Base-by-base conservation (phyloP, 176 grass and related monocot species). In the Aegilops bicornis region DNA sequence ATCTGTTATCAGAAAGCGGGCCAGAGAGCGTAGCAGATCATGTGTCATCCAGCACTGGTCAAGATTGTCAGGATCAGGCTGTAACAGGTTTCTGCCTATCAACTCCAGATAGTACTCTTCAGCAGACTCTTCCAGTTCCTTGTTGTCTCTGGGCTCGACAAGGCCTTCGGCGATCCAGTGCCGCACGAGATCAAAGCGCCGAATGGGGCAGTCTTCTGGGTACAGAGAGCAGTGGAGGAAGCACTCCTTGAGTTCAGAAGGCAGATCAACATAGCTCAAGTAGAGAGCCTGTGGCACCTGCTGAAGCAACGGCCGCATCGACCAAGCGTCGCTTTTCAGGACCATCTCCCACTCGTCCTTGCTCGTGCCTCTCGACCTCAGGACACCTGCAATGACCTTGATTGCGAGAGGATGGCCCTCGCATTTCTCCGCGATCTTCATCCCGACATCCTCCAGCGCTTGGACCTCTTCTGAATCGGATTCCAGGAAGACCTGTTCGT, bases 81-180 rank as follows among this genome's bases (percentile, higher is more conserved):
- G 88, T 68, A 94, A 81, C 82, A 97, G 37, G 81, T 97, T 94
- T 89, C 92, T 97, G 33, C 78, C 48, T 58, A 94, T 84, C 47
- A 97, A 25, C 42, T 97, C 95, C 76, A 64, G 32, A 58, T 86
- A 92, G 58, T 85, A 92, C 63, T 89, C 95, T 82, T 94, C 88
- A 31, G 95, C 92, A 67, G 80, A 82, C 78, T 97, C 95, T 91
- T 97, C 95, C 25, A 86, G 64, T 24, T 82, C 56, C 23, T 17
- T 86, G 56, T 84, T 67, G 6, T 71, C 82, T 42, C 36, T 73
- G 48, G 72, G 48, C 61, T 70, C 86, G 58, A 97, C 71, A 56
- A 97, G 64, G 10, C 95, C 95, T 90, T 97, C 95, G 23, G 92
- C 92, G 66, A 97, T 89, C 95, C 92, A 97, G 40, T 81, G 86